Evolutionary conservation across 2,329 filamentous ascomycete genomes (phyloP), one percentile per base, ranked within the genome.

Genomic region (Pyricularia grisea): DNA sequence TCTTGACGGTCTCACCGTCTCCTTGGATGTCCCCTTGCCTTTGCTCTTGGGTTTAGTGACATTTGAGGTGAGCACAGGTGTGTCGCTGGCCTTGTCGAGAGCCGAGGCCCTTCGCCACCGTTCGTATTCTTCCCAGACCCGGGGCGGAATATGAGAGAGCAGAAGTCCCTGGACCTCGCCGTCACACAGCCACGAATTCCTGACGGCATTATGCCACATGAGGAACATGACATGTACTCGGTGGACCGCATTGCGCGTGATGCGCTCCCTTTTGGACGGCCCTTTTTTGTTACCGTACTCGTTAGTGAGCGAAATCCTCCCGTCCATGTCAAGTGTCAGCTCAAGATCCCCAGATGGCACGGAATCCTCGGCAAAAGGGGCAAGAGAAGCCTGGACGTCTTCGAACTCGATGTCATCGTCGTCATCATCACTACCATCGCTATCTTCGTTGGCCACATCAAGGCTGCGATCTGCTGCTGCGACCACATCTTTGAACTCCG

Each of bases 151-250:
- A 69, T 92, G 89, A n/a, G 88, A 87, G 4, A 95, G 83, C 76
- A 97, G 83, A 20, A 89, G 90, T 12, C 88, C 87, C 71, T 95
- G 92, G 0, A 96, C 83, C 71, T 91, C 87, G 3, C 84, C 78
- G 74, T 98, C 92, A 73, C 92, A 92, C 25, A 93, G 80, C 90
- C 94, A 98, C 0, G 87, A 83, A 76, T 98, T 97, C 61, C 92
- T 88, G 17, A 95, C 79, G 0, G 92, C 87, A 75, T 98, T 98
- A 77, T 98, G 94, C 84, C 91, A 97, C 70, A 99, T 85, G 20
- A 99, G 81, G 68, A 89, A 87, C 76, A 96, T 89, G 1, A 98
- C 93, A 78, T 99, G 95, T 73, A 97, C 84, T 73, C 92, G 92
- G 78, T 99, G 95, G 0, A 93, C 93, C 3, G 89, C 85, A 42